Conservation (phyloP, 805 yeast species). For the baker's yeast (Saccharomyces cerevisiae) region DNA sequence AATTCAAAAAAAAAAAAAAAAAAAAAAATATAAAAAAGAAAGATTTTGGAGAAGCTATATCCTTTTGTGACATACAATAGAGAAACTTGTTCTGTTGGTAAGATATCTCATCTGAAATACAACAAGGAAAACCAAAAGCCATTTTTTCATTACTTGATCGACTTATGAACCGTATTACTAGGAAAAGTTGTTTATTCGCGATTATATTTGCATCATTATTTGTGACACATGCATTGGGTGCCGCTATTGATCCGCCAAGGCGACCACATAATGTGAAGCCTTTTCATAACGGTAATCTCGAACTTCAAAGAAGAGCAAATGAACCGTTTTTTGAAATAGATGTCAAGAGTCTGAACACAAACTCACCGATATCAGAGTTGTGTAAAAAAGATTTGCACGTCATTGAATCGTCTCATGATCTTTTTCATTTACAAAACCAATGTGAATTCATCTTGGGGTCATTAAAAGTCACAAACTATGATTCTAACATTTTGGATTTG, state of each 20-base stretch:
- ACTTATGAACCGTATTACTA: background rate
- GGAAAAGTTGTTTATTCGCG: background rate
- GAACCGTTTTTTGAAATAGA: slow-evolving; percentile 22
- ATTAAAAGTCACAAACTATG: slow-evolving; percentile 39
- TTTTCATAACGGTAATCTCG: background rate
- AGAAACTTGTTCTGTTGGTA: background rate
- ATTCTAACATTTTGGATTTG: slow-evolving; percentile 45
- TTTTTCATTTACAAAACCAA: slow-evolving; percentile 33
- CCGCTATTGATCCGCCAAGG: background rate
- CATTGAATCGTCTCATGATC: slow-evolving; percentile 33
- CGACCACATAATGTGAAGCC: background rate
- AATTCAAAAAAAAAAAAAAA: background rate
- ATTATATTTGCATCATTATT: background rate
- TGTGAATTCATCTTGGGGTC: slow-evolving; percentile 51
- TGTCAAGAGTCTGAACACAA: slow-evolving; percentile 8
- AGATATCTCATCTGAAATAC: background rate
- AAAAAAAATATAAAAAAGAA: too few species aligned
- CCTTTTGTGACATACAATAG: background rate
- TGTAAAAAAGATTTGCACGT: slow-evolving; percentile 31
- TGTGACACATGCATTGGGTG: background rate
- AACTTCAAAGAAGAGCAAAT: background rate
- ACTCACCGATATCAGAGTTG: slow-evolving; percentile 14
- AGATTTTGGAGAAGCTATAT: background rate
- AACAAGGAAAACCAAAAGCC: background rate
- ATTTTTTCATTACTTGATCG: background rate